Evolutionary conservation across 2,329 filamentous ascomycete species (phyloP), one percentile per base, ranked within the genome.

Genomic region (Talaromyces sp.): DNA sequence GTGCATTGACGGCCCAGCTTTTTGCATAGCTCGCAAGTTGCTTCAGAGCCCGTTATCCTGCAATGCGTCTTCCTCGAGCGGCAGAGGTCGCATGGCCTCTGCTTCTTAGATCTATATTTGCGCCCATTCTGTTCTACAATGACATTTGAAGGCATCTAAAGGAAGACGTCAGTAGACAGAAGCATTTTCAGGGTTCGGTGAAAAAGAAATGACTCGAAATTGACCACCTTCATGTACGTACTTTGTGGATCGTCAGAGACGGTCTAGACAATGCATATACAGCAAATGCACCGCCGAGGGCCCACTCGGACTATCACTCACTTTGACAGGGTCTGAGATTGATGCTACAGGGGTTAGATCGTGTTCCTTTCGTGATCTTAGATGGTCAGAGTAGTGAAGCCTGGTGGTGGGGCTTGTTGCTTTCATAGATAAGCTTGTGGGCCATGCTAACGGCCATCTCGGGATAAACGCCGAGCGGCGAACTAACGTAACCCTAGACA

Each of bases 111-210:
- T 19, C 58, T 43, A 37, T 63, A 63, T 22, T 64, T 47, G 22
- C 52, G 49, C 11, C 54, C 19, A 37, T 47, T 22, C 19, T 66
- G 65, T 67, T 68, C 57, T 68, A 43, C 47, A 50, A 27, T 31
- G 19, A 7, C 2, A 50, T 31, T 27, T 27, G 47, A 50, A 22
- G 47, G 47, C 47, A 50, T 50, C 47, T 50, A 50, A 27, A 14
- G 6, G 14, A 27, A 16, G 9, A 13, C 11, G 19, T 49, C 24
- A 49, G 22, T 27, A 7, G 11, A 49, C 6, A 49, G 45, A 47
- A 47, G 19, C 11, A 13, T 22, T 45, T 8, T 14, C 41, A 43
- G 9, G 9, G n/a, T 10, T 19, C 3, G 2, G 16, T 19, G 5
- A n/a, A 10, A 9, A 9, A 45, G n/a, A 45, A 22, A 22, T 45